Conservation (phyloP, 495 filamentous ascomycete species). For the Parachaetomium inaequale region DNA sequence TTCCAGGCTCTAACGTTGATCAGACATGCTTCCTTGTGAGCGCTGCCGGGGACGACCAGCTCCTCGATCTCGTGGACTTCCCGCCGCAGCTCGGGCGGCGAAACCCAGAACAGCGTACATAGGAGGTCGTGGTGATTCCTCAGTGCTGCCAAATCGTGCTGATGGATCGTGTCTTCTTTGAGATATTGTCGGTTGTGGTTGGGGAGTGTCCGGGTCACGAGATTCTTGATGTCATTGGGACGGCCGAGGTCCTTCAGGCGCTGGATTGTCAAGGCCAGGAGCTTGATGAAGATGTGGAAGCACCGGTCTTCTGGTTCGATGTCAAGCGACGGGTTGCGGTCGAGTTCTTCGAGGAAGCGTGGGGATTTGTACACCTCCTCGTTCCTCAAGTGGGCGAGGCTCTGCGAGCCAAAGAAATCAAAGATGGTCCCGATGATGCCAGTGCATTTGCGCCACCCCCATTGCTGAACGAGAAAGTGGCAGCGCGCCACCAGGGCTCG, state of each 20-base stretch:
- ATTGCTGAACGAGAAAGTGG: conserved; percentile 69
- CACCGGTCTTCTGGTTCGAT: conserved; percentile 69
- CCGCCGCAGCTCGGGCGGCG: conserved; percentile 68
- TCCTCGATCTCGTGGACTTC: conserved; percentile 66
- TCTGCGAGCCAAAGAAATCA: conserved; percentile 81
- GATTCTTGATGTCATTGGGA: conserved; percentile 69
- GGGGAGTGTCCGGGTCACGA: conserved; percentile 76
- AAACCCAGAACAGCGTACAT: conserved; percentile 81
- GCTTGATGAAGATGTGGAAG: conserved; percentile 91
- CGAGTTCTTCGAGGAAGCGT: conserved; percentile 70
- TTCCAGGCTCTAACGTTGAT: conserved; percentile 81
- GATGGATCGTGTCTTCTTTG: conserved; percentile 70
- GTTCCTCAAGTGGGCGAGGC: conserved; percentile 67
- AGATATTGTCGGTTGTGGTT: conserved; percentile 85
- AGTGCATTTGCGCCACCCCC: conserved; percentile 85
- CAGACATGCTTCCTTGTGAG: conserved; percentile 80
- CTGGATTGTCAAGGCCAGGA: conserved; percentile 66
- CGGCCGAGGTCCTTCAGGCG: conserved; percentile 56
- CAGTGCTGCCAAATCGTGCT: conserved; percentile 77
- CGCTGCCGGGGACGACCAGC: conserved; percentile 71
- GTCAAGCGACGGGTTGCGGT: conserved; percentile 56
- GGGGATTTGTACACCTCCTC: conserved; percentile 77
- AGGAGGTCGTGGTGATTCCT: conserved; percentile 93
- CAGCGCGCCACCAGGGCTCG: conserved; percentile 70
- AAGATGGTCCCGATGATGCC: conserved; percentile 75